A percentile compares a stretch with the other conserved stretches of the same genome.
Conservation (phyloP, 176 grass and related monocot genomes). For the Lolium perenne region DNA sequence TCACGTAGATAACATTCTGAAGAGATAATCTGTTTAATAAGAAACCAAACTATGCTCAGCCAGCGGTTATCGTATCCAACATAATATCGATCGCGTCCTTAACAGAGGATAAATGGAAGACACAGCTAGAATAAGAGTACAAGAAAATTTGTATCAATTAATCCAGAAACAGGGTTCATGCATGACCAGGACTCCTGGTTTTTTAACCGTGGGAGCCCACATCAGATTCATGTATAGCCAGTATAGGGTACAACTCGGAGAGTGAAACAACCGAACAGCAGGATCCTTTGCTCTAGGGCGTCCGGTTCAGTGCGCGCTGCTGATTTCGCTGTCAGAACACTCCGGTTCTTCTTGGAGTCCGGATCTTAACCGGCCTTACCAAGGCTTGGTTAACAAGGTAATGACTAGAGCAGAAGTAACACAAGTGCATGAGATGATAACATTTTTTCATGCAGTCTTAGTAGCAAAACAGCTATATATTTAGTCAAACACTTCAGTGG, state of each 20-base stretch:
- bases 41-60: conserved; percentile 1
- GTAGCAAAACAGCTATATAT: neutral
- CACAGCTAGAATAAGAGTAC: neutral
- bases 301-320: conserved; percentile 34
- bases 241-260: conserved; percentile 34
- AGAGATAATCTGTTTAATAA: neutral
- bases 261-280: conserved; percentile 44
- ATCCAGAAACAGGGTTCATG: conserved; percentile 26
- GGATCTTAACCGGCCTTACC: conserved; percentile 61
- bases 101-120: neutral
- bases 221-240: conserved; percentile 35
- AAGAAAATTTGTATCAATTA: neutral
- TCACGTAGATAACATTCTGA: neutral
- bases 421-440: neutral
- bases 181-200: conserved; percentile 1
- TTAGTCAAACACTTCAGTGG: neutral
- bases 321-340: conserved; percentile 29
- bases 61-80: neutral
- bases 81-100: neutral
- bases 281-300: conserved; percentile 45
- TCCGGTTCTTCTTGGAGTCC: conserved; percentile 48
- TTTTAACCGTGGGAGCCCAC: neutral
- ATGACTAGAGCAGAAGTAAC: conserved; percentile 4
- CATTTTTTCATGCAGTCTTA: neutral
- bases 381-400: conserved; percentile 20